phyloP scores from a whole-genome alignment of 768 basidiomycete genomes.

The Pisolithus marmoratus region DNA sequence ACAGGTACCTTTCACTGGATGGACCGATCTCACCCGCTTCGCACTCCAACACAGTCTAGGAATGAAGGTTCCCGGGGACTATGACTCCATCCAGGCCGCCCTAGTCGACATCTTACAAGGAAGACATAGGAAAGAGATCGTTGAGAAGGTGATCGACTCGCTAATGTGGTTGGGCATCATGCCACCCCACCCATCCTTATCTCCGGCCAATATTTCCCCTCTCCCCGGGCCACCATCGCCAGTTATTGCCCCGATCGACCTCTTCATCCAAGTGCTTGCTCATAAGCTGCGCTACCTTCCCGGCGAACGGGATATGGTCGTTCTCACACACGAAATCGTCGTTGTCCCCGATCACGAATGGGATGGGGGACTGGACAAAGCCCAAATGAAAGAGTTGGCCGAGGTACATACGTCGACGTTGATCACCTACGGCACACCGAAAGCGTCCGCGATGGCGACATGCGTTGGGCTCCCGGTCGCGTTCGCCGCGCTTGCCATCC shows the following conservation, averaged over 20 bases:
- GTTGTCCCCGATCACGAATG: conserved; percentile 24
- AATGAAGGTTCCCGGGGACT: conserved; percentile 23
- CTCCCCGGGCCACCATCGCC: conserved; percentile 31
- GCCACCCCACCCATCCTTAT: conserved; percentile 3
- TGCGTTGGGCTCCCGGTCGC: conserved; percentile 88
- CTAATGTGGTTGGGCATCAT: conserved; percentile 37
- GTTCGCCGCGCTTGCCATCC: conserved; percentile 65
- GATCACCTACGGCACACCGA: conserved; percentile 51
- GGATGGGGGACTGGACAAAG: background rate
- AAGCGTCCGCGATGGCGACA: conserved; percentile 80
- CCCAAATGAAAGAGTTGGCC: conserved; percentile 18
- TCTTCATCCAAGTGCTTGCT: conserved; percentile 68
- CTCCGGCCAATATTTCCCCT: conserved; percentile 27
- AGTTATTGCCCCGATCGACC: conserved; percentile 55
- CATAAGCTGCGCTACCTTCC: conserved; percentile 64
- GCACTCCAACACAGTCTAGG: conserved; percentile 27
- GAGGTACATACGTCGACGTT: conserved; percentile 65
- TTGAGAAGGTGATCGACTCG: conserved; percentile 31
- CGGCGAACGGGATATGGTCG: conserved; percentile 79
- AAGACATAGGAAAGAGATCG: background rate
- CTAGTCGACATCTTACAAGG: conserved; percentile 17
- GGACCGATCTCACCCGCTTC: conserved; percentile 34
- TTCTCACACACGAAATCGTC: conserved; percentile 80
- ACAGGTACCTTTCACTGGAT: conserved; percentile 13
- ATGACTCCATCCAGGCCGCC: conserved; percentile 30